Evolutionary conservation across 805 yeast species (phyloP), one percentile per base, ranked within the genome.

Genomic region (Candida michaelii): DNA sequence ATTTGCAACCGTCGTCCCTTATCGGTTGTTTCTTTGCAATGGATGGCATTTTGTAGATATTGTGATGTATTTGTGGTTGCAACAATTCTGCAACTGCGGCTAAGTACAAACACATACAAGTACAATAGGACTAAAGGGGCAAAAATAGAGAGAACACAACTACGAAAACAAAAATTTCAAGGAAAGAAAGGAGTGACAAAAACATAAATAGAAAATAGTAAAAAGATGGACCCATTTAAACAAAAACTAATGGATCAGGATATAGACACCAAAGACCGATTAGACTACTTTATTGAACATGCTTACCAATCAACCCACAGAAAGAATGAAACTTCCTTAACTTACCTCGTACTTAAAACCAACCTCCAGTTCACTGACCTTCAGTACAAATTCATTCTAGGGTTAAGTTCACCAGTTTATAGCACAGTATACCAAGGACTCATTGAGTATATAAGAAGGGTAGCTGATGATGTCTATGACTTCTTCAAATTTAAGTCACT

Each of bases 321-420:
- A 9, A 19, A 21, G 12, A 23, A 33, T 10, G 40, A 40, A 12
- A 40, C 45, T 2, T 30, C 47, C 3, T 40, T 52, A 27, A 47
- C 47, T 10, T 53, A 42, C 37, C 31, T 53, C 17, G 31, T 53
- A 3, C 18, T 53, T 8, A 33, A 46, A 13, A 39, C 48, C n/a
- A 39, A 42, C 18, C 25, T 34, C n/a, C 18, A 4, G 15, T 42
- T 51, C 29, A 44, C 43, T 17, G 48, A 50, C 33, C 31, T n/a
- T 5, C 44, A 53, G 25, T 50, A 48, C 21, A 18, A 19, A 25
- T 27, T 29, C 11, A 45, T 53, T 33, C 30, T 53, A 12, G 51
- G 46, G 11, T 30, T 53, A 6, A 23, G 23, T 14, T 21, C 15
- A 11, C 15, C 24, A 23, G 33, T 6, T 14, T 43, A 43, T 4